These are phyloP conservation scores for Suillus cothurnatus DNA, from an alignment of 768 basidiomycete genomes.

Conservation along the genomic window DNA sequence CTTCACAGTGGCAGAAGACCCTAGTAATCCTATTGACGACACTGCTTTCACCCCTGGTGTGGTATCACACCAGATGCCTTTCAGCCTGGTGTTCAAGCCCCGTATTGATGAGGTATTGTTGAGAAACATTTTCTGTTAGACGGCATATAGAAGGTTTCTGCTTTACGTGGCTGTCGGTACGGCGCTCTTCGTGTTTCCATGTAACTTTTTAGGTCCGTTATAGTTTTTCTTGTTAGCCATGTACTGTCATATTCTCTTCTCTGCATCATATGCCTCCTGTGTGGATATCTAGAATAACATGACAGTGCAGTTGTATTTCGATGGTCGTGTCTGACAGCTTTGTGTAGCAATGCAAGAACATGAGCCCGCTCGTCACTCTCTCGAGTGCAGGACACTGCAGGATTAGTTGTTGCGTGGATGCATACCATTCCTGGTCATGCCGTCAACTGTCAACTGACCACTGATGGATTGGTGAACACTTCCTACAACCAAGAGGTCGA, in stretches of 20 bases:
- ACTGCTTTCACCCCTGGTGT: conserved; percentile 63
- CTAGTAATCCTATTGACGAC: conserved; percentile 56
- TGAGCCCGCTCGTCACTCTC: background rate
- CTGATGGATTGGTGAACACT: background rate
- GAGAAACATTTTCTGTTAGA: background rate
- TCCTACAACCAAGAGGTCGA: background rate
- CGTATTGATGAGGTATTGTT: conserved; percentile 28
- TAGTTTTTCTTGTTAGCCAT: background rate
- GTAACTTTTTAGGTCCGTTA: background rate
- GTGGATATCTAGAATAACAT: background rate
- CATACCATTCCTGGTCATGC: background rate
- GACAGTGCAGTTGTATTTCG: background rate
- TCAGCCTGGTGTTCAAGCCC: conserved; percentile 57
- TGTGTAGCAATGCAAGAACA: background rate
- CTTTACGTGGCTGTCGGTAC: background rate
- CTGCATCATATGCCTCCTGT: background rate
- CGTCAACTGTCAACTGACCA: background rate
- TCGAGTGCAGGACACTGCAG: background rate
- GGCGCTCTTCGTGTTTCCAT: background rate
- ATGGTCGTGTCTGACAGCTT: background rate
- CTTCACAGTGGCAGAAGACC: conserved; percentile 53
- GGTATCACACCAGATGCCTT: conserved; percentile 64
- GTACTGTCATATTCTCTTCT: background rate
- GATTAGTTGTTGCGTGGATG: background rate
- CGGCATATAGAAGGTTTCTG: background rate